phyloP scores from a whole-genome alignment of 305 asterid genomes.

The Vinca major region DNA sequence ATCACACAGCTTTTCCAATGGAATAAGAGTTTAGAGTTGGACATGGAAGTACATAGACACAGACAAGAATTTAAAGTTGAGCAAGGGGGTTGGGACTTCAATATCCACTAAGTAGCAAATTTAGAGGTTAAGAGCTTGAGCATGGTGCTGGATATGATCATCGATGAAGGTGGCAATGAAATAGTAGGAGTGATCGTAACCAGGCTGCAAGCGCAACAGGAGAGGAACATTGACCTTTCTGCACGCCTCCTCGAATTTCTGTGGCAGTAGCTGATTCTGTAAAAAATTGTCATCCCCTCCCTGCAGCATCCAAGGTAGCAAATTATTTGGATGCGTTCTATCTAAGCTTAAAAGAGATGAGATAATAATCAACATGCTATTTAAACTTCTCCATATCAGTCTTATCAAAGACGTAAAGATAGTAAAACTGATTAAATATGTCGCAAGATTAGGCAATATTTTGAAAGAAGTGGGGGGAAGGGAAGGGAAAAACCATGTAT shows the following conservation, averaged over 20 bases:
- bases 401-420: no score
- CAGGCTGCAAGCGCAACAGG: conserved; percentile 65
- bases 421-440: no score
- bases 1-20: background rate
- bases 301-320: conserved; percentile 32
- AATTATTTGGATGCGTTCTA: background rate
- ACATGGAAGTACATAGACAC: background rate
- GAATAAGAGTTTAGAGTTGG: background rate
- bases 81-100: background rate
- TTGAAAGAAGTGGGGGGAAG: no score
- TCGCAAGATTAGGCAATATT: no score
- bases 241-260: conserved; percentile 79
- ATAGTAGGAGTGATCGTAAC: conserved; percentile 87
- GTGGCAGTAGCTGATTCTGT: conserved; percentile 58
- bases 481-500: no score
- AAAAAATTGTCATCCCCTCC: conserved; percentile 83
- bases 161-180: conserved; percentile 78
- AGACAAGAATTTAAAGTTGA: background rate
- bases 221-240: conserved; percentile 46
- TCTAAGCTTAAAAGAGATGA: no score
- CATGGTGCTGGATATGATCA: conserved; percentile 83
- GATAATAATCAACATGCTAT: no score
- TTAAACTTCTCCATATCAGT: no score
- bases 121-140: conserved; percentile 60
- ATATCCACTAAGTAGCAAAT: background rate